phyloP scores from a whole-genome alignment of 2,329 filamentous ascomycete genomes.

The Saccharata proteae region DNA sequence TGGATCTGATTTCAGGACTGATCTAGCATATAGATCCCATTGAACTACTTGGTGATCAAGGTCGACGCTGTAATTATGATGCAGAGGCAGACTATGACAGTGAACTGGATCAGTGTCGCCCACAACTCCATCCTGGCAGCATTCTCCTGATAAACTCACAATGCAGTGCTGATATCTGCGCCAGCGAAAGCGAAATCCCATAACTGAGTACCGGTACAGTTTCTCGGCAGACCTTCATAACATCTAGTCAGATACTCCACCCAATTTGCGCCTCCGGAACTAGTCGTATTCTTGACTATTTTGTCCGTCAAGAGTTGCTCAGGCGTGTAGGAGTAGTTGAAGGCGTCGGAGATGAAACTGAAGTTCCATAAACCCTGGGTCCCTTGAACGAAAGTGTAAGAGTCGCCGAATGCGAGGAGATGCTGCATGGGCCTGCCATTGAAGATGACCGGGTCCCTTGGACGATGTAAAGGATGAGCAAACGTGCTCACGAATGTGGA shows the following conservation, averaged over 20 bases:
- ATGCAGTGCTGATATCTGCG: conserved; percentile 34
- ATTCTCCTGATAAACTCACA: conserved; percentile 16
- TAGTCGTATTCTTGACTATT: conserved; percentile 41
- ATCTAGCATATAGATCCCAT: conserved; percentile 32
- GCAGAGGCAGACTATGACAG: conserved; percentile 24
- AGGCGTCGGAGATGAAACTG: conserved; percentile 42
- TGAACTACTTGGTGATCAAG: conserved; percentile 40
- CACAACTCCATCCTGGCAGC: not conserved
- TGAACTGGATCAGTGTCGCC: conserved; percentile 24
- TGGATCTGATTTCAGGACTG: conserved; percentile 17
- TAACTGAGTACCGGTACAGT: conserved; percentile 33
- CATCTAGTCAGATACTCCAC: conserved; percentile 42
- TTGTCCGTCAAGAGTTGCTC: conserved; percentile 32
- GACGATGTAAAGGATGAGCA: too few relatives aligned
- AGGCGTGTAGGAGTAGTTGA: conserved; percentile 35
- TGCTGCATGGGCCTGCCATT: not conserved
- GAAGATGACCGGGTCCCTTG: not conserved
- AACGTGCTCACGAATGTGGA: too few relatives aligned
- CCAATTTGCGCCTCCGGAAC: conserved; percentile 44
- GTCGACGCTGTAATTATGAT: conserved; percentile 39
- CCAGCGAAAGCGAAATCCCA: conserved; percentile 48
- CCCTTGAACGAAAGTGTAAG: conserved; percentile 43
- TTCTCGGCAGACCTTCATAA: conserved; percentile 27
- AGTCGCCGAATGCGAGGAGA: conserved; percentile 36
- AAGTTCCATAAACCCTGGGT: conserved; percentile 38